Evolutionary conservation across 2,329 filamentous ascomycete genomes (phyloP).

Genomic region (Ceratocystis lukuohia): DNA sequence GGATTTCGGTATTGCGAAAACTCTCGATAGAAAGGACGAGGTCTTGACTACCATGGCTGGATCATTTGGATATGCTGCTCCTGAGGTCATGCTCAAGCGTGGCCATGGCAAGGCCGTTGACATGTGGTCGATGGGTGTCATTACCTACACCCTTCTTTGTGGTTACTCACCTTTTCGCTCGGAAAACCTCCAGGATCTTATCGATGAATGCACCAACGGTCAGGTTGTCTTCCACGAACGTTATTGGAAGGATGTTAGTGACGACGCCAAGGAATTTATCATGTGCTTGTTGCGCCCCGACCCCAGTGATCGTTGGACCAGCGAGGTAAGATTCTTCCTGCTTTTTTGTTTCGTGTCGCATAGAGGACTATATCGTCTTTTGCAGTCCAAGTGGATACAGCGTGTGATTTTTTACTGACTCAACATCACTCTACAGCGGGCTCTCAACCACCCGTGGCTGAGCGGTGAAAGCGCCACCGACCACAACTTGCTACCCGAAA

Average conservation of each 20-base stretch:
- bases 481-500: slow-evolving; percentile 90
- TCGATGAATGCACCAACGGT: slow-evolving; percentile 79
- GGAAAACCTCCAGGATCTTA: slow-evolving; percentile 82
- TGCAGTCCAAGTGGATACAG: neutral
- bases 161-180: slow-evolving; percentile 97
- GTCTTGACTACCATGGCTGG: slow-evolving; percentile 97
- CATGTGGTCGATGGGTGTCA: slow-evolving; percentile 98
- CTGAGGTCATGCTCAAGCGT: slow-evolving; percentile 95
- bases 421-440: slow-evolving; percentile 39
- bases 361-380: neutral
- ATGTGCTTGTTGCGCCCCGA: slow-evolving; percentile 63
- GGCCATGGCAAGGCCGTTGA: slow-evolving; percentile 97
- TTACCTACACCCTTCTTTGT: slow-evolving; percentile 94
- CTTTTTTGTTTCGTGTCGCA: neutral
- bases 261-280: slow-evolving; percentile 93
- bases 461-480: slow-evolving; percentile 83
- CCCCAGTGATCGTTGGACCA: slow-evolving; percentile 62
- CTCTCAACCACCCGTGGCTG: slow-evolving; percentile 75
- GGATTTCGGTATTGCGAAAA: slow-evolving; percentile 98
- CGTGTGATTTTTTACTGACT: slow-evolving; percentile 8
- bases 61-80: slow-evolving; percentile 93
- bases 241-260: slow-evolving; percentile 96
- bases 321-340: slow-evolving; percentile 41
- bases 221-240: slow-evolving; percentile 89
- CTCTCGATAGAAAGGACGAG: slow-evolving; percentile 79